These are phyloP conservation scores for Leucocoprinus leucothites DNA, from an alignment of 768 basidiomycete species.

Conservation along the genomic window DNA sequence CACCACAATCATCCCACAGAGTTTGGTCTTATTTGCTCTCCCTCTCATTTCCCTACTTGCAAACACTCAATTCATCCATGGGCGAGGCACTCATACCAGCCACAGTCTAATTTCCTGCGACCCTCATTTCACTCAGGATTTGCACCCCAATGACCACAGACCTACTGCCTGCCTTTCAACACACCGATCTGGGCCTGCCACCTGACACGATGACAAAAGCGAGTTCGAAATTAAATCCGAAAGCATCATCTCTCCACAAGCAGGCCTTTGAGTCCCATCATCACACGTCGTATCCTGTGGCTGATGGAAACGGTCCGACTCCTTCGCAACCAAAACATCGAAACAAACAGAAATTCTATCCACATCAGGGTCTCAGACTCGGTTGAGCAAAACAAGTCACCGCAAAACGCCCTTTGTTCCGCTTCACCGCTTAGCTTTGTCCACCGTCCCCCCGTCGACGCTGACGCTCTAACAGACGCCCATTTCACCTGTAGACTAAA, in stretches of 20 bases:
- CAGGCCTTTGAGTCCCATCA: neutral
- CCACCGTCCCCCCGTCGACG: neutral
- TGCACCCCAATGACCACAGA: neutral
- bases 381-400: too few species aligned
- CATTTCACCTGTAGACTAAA: too few species aligned
- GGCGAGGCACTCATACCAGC: too few species aligned
- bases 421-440: neutral
- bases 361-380: neutral
- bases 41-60: neutral
- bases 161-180: neutral
- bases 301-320: slow-evolving; percentile 10
- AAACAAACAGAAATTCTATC: neutral
- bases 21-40: neutral
- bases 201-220: slow-evolving; percentile 6
- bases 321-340: slow-evolving; percentile 10
- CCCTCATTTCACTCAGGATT: neutral
- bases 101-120: too few species aligned
- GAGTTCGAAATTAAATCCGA: too few species aligned
- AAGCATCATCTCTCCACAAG: neutral
- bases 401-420: too few species aligned
- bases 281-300: slow-evolving; percentile 3
- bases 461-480: neutral
- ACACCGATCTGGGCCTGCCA: neutral
- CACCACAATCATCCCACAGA: slow-evolving; percentile 10
- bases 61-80: neutral